Evolutionary conservation across 306 rosid species (phyloP), one percentile per base, ranked within the genome.

Genomic region (Ammopiptanthus mongolicus): DNA sequence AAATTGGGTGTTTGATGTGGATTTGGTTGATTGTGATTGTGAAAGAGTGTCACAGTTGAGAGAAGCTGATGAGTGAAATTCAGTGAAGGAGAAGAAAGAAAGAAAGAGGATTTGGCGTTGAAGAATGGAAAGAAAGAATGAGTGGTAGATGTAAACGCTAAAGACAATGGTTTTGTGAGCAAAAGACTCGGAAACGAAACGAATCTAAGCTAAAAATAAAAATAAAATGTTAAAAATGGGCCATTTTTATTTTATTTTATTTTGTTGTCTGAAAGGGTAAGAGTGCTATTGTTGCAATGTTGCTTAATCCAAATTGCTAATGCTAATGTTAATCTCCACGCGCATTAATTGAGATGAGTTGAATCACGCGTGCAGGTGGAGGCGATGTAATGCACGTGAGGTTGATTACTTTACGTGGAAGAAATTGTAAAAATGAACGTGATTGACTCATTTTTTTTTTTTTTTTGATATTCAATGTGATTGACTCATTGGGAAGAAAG

Each of bases 1-100:
- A n/a, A n/a, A n/a, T n/a, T 33, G 59, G 9, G 25, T 75, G 18
- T 22, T 73, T 78, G 86, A 81, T 77, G 87, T 78, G 73, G 87
- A 75, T 73, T 50, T 52, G 64, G 74, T 17, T 69, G 55, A 58
- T 52, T 48, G 44, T 64, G 61, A 58, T 50, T 46, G 56, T 36
- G 55, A 9, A 58, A 31, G 34, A 70, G 29, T 14, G 33, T 15
- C 5, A 46, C 12, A 31, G 17, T 29, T 1, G 2, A 31, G 63
- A 53, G 70, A 52, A 64, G 66, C 73, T 29, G 71, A 51, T 52
- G 21, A 74, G 59, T 69, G 78, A 69, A 17, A 36, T 69, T 56
- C 15, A 46, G 34, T 56, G 41, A 59, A 52, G 18, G 19, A 59
- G 70, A 50, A 29, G 17, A 29, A 64, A 19, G 18, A 50, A 51